Conservation (phyloP, 805 yeast species). For the Saturnispora serradocipensis region DNA sequence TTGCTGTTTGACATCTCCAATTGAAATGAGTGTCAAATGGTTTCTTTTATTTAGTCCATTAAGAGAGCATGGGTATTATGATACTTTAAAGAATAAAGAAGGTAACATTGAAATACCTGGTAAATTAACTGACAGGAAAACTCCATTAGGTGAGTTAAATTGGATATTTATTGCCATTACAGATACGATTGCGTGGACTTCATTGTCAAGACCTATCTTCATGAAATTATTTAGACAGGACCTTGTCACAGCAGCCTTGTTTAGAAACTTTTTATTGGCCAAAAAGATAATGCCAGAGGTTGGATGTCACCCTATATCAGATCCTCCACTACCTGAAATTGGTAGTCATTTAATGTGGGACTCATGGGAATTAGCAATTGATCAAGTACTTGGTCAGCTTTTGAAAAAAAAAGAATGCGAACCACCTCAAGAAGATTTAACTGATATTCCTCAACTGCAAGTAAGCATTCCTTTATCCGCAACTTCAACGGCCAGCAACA, state of each 20-base stretch:
- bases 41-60: constrained; percentile 78
- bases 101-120: constrained; percentile 78
- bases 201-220: constrained; percentile 78
- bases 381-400: constrained; percentile 76
- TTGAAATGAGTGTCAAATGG: constrained; percentile 88
- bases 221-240: constrained; percentile 90
- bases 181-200: constrained; percentile 96
- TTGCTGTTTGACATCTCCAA: constrained; percentile 91
- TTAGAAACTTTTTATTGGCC: constrained; percentile 85
- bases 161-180: constrained; percentile 98
- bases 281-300: constrained; percentile 88
- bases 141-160: constrained; percentile 90
- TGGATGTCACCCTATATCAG: constrained; percentile 90
- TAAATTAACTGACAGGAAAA: constrained; percentile 80
- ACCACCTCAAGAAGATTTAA: constrained; percentile 16
- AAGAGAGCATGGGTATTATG: constrained; percentile 40
- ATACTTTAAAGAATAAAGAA: constrained; percentile 37
- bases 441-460: constrained; percentile 26
- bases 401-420: constrained; percentile 32
- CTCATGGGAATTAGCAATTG: constrained; percentile 95
- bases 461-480: constrained; percentile 5
- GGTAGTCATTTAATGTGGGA: constrained; percentile 93
- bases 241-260: constrained; percentile 90
- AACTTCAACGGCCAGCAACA: background rate
- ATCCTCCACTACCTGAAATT: constrained; percentile 84